Conservation (phyloP, 1,139 yeast genomes). For the Magnusiomyces ingens region DNA sequence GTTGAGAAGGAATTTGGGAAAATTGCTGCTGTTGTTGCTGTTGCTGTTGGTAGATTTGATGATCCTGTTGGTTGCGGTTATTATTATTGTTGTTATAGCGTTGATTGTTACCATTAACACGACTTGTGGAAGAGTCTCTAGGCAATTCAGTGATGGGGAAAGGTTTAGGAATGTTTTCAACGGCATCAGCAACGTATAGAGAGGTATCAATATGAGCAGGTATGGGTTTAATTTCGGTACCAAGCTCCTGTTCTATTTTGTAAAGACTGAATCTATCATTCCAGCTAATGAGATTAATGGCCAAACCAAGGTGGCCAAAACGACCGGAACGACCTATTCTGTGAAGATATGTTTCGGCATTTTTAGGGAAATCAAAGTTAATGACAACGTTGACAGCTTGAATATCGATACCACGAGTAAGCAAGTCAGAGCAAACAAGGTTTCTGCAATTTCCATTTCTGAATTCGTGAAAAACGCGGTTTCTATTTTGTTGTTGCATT, state of each 20-base stretch:
- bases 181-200: conserved; percentile 80
- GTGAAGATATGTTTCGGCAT: conserved; percentile 94
- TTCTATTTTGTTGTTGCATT: conserved; percentile 97
- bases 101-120: conserved; percentile 16
- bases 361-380: conserved; percentile 96
- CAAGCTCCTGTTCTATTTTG: conserved; percentile 94
- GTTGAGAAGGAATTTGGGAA: conserved; percentile 12
- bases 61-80: conserved; percentile 20
- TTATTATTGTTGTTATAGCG: conserved; percentile 15
- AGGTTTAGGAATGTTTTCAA: conserved; percentile 75
- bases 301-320: conserved; percentile 96
- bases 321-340: conserved; percentile 99
- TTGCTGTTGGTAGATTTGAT: conserved; percentile 20
- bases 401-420: conserved; percentile 98
- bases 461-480: conserved; percentile 96
- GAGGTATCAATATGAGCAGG: conserved; percentile 85
- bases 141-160: conserved; percentile 68
- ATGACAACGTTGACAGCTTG: conserved; percentile 98
- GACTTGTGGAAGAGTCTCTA: conserved; percentile 26
- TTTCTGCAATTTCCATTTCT: conserved; percentile 98
- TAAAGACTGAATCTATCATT: conserved; percentile 89
- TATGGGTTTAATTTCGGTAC: conserved; percentile 94
- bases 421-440: conserved; percentile 89
- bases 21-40: conserved; percentile 9
- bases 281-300: conserved; percentile 95